Base-by-base conservation (phyloP, 768 basidiomycete genomes). In the Amanita molliuscula region DNA sequence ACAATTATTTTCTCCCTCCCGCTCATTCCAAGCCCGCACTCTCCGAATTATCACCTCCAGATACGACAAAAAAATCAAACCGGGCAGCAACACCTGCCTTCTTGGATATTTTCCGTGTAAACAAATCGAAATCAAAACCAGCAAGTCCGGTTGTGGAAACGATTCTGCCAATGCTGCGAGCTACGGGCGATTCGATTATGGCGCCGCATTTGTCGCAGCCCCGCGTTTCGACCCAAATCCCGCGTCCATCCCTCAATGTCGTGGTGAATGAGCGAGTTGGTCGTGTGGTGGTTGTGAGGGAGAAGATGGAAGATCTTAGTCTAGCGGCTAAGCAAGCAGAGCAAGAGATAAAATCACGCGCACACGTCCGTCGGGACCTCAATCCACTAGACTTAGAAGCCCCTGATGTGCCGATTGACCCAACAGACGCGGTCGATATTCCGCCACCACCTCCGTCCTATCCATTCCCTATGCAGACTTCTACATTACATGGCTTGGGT, bases 1-100 rank as follows among this genome's bases (percentile, higher is more conserved):
- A 92, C 65, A 90, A 75, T 59, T 92, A 92, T 62, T 92, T 88
- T 60, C 79, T 92, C 33, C 89, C 89, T 3, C 90, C 89, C 8
- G 88, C 89, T 0, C 89, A 92, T 59, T 75, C 81, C 36, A 92
- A 92, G 59, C 89, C 89, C 1, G 78, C 77, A 8, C 76, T 81
- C 2, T 72, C 82, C 23, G 79, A 84, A 46, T 77, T 89, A 52
- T 74, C 77, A 15, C 63, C 65, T 0, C 43, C 71, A 9, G 61
- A 65, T 29, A 52, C 68, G 26, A 67, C 72, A 51, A 85, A 79
- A 62, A 72, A 70, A 43, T 58, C 70, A 1, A 55, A 66, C 3
- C 61, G 77, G 63, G 55, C 68, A 3, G 58, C 71, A 7, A 64
- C 74, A n/a, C 71, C 77, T 6, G 71, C 73, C 9, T 86, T 89